phyloP scores from a whole-genome alignment of 78 protist species.

The Speleostelium caveatum region DNA sequence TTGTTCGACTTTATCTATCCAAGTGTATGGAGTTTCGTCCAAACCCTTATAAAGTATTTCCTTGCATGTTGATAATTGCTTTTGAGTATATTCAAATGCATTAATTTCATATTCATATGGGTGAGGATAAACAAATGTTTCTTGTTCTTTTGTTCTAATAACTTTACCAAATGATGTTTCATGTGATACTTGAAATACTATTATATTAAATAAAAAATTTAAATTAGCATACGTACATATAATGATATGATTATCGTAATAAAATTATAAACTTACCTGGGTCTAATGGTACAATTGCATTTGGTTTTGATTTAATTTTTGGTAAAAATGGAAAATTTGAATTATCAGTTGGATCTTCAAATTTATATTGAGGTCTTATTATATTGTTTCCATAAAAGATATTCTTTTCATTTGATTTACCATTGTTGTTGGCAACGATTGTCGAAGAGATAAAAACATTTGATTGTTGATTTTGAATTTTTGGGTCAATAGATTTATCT shows the following conservation, averaged over 20 bases:
- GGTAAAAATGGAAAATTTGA: constrained; percentile 86
- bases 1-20: constrained; percentile 71
- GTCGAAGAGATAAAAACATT: constrained; percentile 51
- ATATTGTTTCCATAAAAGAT: constrained; percentile 77
- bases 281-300: constrained; percentile 48
- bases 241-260: not conserved
- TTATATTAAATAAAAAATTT: not conserved
- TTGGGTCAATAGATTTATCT: constrained; percentile 47
- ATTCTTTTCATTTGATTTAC: constrained; percentile 42
- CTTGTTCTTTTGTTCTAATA: constrained; percentile 64
- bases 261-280: constrained; percentile 39
- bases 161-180: constrained; percentile 46
- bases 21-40: constrained; percentile 73
- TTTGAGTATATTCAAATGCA: not conserved
- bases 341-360: constrained; percentile 82
- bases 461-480: constrained; percentile 39
- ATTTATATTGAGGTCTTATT: constrained; percentile 76
- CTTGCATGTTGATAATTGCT: constrained; percentile 42
- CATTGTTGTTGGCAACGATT: not conserved
- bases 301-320: constrained; percentile 82
- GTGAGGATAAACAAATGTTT: constrained; percentile 70
- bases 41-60: constrained; percentile 46
- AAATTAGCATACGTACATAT: not conserved
- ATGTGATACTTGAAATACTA: constrained; percentile 27
- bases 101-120: constrained; percentile 82